Evolutionary conservation across 345 rosid species (phyloP).

Genomic region (Raphanus raphanistrum): DNA sequence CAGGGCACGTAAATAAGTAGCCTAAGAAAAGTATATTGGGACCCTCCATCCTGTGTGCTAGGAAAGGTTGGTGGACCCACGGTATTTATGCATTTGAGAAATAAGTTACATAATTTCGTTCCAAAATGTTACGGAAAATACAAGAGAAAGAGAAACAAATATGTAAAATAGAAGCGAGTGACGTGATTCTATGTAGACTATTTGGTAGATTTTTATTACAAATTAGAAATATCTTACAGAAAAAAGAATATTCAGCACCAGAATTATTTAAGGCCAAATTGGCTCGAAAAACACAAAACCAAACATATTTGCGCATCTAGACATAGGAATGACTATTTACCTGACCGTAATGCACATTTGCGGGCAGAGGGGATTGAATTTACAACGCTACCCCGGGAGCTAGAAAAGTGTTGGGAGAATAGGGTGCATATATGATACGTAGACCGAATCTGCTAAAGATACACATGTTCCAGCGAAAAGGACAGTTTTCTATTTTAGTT

Average conservation of each 20-base stretch:
- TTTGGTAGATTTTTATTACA: neutral
- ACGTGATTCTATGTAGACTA: constrained; percentile 23
- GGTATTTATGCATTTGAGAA: constrained; percentile 34
- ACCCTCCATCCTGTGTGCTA: constrained; percentile 27
- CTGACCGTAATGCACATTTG: no score
- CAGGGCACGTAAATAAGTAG: constrained; percentile 22
- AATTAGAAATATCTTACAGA: neutral
- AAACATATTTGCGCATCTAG: no score
- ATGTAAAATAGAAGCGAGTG: constrained; percentile 13
- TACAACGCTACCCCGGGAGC: no score
- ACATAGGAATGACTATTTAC: no score
- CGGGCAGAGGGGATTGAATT: no score
- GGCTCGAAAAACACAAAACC: no score
- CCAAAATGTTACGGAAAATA: constrained; percentile 1
- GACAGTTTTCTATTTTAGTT: no score
- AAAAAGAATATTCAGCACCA: neutral
- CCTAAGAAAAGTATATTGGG: neutral
- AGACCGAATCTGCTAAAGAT: no score
- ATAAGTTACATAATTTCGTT: constrained; percentile 9
- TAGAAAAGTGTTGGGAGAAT: no score
- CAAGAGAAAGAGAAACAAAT: neutral
- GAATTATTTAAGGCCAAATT: neutral
- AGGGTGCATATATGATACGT: no score
- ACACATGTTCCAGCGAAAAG: no score
- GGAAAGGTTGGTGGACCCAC: constrained; percentile 22